Evolutionary conservation across 2,329 filamentous ascomycete genomes (phyloP).

Genomic region (Thelonectria blattea): DNA sequence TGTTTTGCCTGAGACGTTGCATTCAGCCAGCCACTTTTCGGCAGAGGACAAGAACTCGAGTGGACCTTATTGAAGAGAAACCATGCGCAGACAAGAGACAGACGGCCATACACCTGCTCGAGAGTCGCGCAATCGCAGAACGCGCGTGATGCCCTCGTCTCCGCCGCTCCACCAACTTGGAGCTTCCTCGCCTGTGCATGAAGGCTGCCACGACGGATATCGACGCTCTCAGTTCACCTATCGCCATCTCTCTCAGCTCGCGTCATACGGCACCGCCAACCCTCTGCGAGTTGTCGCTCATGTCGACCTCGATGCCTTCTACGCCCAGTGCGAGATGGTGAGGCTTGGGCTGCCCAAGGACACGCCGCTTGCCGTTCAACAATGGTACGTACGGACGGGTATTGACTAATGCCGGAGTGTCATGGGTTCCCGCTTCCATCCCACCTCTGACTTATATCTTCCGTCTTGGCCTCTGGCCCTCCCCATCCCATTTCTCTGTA

Average conservation of each 20-base stretch:
- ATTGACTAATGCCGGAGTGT: not conserved
- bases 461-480: not conserved
- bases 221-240: slow-evolving; percentile 79
- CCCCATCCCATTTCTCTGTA: not conserved
- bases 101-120: too few species aligned
- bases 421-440: too few species aligned
- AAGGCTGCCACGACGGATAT: slow-evolving; percentile 23
- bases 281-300: slow-evolving; percentile 89
- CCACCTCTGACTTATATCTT: not conserved
- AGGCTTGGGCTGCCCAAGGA: slow-evolving; percentile 76
- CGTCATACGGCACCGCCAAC: slow-evolving; percentile 71
- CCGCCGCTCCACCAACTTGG: slow-evolving; percentile 23
- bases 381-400: slow-evolving; percentile 69
- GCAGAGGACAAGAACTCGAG: not conserved
- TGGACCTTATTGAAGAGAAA: not conserved
- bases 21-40: not conserved
- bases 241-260: slow-evolving; percentile 79
- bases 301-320: slow-evolving; percentile 96
- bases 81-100: too few species aligned
- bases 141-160: slow-evolving; percentile 32
- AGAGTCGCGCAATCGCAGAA: not conserved
- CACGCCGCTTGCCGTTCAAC: slow-evolving; percentile 87
- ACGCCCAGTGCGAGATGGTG: slow-evolving; percentile 95
- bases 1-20: not conserved
- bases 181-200: slow-evolving; percentile 38